Base-by-base conservation (phyloP, 2,329 filamentous ascomycete genomes). In the Phyllosticta citrichinensis region DNA sequence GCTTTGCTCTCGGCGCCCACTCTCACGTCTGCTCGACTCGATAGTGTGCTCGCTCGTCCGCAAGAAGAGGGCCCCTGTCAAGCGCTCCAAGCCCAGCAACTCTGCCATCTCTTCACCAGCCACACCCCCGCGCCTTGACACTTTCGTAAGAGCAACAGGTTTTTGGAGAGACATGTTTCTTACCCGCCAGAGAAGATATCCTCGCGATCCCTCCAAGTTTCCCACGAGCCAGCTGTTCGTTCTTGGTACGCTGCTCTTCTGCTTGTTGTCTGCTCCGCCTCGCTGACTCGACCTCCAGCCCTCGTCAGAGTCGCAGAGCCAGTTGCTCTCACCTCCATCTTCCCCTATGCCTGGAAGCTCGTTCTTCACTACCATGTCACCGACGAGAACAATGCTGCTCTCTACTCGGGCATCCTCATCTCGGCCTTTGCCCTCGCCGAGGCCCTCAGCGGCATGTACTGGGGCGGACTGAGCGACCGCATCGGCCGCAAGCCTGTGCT, bases 231-330 rank as follows among this genome's bases (percentile, higher is more conserved):
- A 97, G 73, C 84, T 96, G 25, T 91, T 93, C 67, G 76, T 96
- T 19, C 82, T 97, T 66, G 89, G 91, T 95, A 78, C 70, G 85
- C 77, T 17, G 14, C 20, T 60, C 55, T 40, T 19, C 47, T 25
- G 14, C 24, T 19, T 25, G 54, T 25, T 57, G 19, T 27, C 59
- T 27, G 5, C 30, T 60, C 17, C 50, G 33, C 10, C 8, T 57
- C 12, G 52, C 60, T 20, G 47, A 58, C 56, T 61, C 19, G 52
- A 22, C 27, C 57, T 35, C 35, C 69, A 95, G 92, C 91, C 69
- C 90, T 96, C 76, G 91, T 96, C 68, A 89, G 92, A 68, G 83
- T 97, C 64, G 90, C 92, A 56, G 92, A 97, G 75, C 92, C 92
- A 20, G 93, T 97, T 69, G 92, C 92, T 56, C 82, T 97, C 66